phyloP scores from a whole-genome alignment of 345 rosid genomes.

The Eucalyptus rudis region DNA sequence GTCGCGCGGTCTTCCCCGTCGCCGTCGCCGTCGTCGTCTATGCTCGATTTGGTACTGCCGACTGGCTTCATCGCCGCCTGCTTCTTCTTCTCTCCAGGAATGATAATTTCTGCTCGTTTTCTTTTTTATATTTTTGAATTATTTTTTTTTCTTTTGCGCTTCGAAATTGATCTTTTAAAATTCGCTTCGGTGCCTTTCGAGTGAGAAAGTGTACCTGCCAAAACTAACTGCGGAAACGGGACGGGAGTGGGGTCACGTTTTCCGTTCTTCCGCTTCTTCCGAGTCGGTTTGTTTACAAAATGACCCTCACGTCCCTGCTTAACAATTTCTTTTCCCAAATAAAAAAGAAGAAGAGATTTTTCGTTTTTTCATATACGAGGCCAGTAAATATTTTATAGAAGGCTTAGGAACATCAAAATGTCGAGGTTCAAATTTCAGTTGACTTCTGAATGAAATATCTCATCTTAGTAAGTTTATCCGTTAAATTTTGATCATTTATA shows the following conservation, averaged over 20 bases:
- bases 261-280: neutral
- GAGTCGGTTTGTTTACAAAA: neutral
- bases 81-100: neutral
- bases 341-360: neutral
- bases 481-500: neutral
- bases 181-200: neutral
- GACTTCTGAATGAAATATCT: neutral
- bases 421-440: neutral
- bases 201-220: neutral
- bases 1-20: neutral
- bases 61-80: neutral
- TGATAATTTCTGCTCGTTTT: neutral
- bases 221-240: neutral
- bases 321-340: neutral
- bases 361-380: neutral
- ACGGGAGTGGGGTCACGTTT: neutral
- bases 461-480: neutral
- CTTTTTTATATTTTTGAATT: neutral
- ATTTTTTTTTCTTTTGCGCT: neutral
- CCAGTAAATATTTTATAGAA: neutral
- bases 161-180: neutral
- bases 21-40: neutral
- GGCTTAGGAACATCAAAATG: neutral
- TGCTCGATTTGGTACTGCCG: neutral
- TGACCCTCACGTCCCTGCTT: neutral